phyloP scores from a whole-genome alignment of 164 flowering plant species.

The Taxillus chinensis region DNA sequence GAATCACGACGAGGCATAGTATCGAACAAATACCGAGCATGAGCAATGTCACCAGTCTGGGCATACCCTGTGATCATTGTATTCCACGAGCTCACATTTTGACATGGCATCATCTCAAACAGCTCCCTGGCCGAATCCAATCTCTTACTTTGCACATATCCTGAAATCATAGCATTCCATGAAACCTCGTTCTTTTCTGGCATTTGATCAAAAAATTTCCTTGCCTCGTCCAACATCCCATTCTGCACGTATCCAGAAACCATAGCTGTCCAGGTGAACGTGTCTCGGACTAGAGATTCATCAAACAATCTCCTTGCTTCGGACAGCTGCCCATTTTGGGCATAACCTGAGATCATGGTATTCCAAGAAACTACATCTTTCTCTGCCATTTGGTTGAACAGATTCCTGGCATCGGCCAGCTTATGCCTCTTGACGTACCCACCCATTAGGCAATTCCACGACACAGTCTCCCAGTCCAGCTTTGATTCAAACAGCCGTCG shows the following conservation, averaged over 20 bases:
- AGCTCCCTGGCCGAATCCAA: constrained; percentile 66
- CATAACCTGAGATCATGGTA: constrained; percentile 71
- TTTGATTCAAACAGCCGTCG: constrained; percentile 47
- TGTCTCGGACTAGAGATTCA: constrained; percentile 52
- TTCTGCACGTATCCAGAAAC: constrained; percentile 84
- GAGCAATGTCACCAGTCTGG: constrained; percentile 50
- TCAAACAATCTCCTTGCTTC: constrained; percentile 66
- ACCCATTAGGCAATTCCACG: constrained; percentile 86
- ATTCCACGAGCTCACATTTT: constrained; percentile 76
- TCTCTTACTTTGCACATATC: constrained; percentile 51
- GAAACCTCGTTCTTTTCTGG: constrained; percentile 72
- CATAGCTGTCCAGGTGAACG: constrained; percentile 88
- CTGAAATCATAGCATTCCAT: constrained; percentile 88
- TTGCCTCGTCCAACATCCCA: constrained; percentile 62
- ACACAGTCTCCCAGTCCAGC: constrained; percentile 51
- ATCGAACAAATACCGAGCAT: constrained; percentile 56
- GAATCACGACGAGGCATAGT: constrained; percentile 71
- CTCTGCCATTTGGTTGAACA: constrained; percentile 63
- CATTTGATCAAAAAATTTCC: constrained; percentile 61
- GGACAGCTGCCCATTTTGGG: constrained; percentile 51
- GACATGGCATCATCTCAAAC: constrained; percentile 73
- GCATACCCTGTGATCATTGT: constrained; percentile 91
- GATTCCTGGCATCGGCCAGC: constrained; percentile 44
- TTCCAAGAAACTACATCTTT: constrained; percentile 86
- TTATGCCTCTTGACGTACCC: constrained; percentile 63